Evolutionary conservation across 108 stramenopile genomes (phyloP).

Genomic region (Craspedostauros australis): DNA sequence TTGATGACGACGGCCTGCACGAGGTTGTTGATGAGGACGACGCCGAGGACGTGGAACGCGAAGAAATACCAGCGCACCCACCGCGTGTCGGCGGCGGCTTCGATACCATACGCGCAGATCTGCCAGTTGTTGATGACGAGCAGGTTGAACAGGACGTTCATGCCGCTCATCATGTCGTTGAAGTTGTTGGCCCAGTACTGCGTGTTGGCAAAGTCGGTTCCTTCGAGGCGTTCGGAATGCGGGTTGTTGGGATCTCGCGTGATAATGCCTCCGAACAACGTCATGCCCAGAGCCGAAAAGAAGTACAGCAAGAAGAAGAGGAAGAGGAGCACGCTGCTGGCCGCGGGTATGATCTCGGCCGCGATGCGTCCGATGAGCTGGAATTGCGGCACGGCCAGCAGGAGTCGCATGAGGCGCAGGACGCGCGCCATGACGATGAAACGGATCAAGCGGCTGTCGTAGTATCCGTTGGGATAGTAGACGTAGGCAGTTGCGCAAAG

Average conservation of each 20-base stretch:
- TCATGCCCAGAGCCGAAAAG: constrained; percentile 57
- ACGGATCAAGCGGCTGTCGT: constrained; percentile 51
- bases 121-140: constrained; percentile 80
- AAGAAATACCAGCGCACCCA: constrained; percentile 64
- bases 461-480: constrained; percentile 59
- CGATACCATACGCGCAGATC: constrained; percentile 16
- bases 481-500: constrained; percentile 52
- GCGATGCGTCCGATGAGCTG: constrained; percentile 46
- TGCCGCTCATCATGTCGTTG: constrained; percentile 70
- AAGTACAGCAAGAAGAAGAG: constrained; percentile 52
- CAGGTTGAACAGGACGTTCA: constrained; percentile 78
- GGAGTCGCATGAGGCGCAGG: constrained; percentile 53
- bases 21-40: constrained; percentile 69
- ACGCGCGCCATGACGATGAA: constrained; percentile 73
- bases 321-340: constrained; percentile 34
- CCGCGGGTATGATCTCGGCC: constrained; percentile 50
- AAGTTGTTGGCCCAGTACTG: constrained; percentile 82
- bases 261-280: constrained; percentile 63
- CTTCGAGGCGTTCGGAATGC: constrained; percentile 34
- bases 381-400: constrained; percentile 48
- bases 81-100: constrained; percentile 26
- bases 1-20: constrained; percentile 75
- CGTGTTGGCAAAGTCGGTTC: constrained; percentile 49
- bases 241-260: constrained; percentile 56
- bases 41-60: constrained; percentile 61